Evolutionary conservation across 768 basidiomycete species (phyloP).

Genomic region (Tephrocybe sp.): DNA sequence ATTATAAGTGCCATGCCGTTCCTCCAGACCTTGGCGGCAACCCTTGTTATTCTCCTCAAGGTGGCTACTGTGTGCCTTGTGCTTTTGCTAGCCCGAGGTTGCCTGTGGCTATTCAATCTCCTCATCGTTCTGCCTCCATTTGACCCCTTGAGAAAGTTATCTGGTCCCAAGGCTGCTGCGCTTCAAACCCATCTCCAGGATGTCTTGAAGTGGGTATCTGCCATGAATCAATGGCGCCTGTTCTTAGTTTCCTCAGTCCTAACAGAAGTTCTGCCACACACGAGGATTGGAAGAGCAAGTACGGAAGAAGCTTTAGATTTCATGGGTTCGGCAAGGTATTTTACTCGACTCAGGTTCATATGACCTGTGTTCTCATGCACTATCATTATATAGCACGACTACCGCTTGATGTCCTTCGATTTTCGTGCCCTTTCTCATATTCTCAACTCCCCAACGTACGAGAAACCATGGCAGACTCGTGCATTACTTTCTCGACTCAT

Average conservation of each 20-base stretch:
- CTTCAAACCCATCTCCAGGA: constrained; percentile 43
- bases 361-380: not conserved
- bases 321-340: constrained; percentile 52
- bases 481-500: constrained; percentile 43
- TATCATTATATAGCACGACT: constrained; percentile 38
- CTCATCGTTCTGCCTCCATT: constrained; percentile 39
- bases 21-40: not conserved
- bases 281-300: constrained; percentile 39
- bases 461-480: constrained; percentile 59
- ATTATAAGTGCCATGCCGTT: constrained; percentile 6
- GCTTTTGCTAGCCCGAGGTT: constrained; percentile 31
- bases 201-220: constrained; percentile 41
- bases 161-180: constrained; percentile 41
- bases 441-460: constrained; percentile 43
- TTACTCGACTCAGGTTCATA: not conserved
- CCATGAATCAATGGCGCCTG: not conserved
- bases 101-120: constrained; percentile 40
- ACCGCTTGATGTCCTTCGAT: constrained; percentile 52
- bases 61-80: constrained; percentile 24
- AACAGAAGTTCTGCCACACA: constrained; percentile 36
- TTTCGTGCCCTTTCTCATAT: constrained; percentile 45
- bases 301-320: constrained; percentile 51
- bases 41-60: constrained; percentile 21
- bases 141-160: constrained; percentile 46
- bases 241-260: constrained; percentile 31